A percentile compares a stretch with the other conserved stretches of the same genome.
Evolutionary conservation across 352 stramenopile species (phyloP).

Genomic region (Poterioochromonas sp.): DNA sequence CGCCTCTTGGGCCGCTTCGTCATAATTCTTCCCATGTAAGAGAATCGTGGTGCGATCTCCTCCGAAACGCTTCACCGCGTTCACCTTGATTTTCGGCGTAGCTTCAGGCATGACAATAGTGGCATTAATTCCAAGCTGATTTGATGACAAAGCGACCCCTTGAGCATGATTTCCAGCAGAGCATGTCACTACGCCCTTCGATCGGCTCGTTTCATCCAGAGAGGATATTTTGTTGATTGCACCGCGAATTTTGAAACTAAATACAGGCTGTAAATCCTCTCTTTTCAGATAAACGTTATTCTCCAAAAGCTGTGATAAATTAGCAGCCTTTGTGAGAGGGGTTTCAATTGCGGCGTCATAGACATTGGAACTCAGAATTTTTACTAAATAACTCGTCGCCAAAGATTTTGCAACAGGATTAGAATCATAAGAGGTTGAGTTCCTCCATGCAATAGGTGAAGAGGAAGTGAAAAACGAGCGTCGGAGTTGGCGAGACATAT

Average conservation of each 20-base stretch:
- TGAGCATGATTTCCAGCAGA: conserved; percentile 89
- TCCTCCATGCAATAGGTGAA: too few species aligned
- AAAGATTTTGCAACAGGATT: too few species aligned
- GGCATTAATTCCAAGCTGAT: conserved; percentile 53
- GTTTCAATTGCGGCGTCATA: neutral
- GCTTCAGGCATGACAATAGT: conserved; percentile 76
- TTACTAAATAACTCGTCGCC: conserved; percentile 42
- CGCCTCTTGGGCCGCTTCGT: conserved; percentile 18
- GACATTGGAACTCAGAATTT: neutral
- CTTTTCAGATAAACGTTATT: neutral
- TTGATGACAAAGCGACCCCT: conserved; percentile 50
- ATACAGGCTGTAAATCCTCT: neutral
- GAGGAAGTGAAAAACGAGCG: too few species aligned
- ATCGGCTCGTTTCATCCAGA: neutral
- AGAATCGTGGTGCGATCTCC: neutral
- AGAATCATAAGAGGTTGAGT: too few species aligned
- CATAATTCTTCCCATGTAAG: neutral
- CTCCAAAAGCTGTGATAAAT: neutral
- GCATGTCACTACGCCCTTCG: conserved; percentile 51
- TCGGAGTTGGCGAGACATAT: too few species aligned
- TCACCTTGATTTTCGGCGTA: conserved; percentile 81
- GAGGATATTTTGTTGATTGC: neutral
- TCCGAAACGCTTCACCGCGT: conserved; percentile 91
- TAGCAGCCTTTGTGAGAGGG: neutral
- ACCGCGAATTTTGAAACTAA: neutral